Evolutionary conservation across 2,329 filamentous ascomycete genomes (phyloP).

Genomic region (Aspergillus texensis): DNA sequence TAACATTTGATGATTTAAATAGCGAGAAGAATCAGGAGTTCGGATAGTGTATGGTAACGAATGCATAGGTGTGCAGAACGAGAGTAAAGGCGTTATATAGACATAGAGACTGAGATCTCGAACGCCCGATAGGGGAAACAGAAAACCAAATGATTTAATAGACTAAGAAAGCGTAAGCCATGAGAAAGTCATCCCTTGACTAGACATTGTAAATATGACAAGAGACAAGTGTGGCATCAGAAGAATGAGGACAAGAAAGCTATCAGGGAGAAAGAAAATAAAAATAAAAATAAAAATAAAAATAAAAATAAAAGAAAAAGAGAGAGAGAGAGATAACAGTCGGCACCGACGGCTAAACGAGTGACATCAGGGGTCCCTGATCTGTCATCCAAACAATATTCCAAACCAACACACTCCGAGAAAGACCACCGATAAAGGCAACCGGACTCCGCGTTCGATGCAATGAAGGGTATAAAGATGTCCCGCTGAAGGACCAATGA

Average conservation of each 20-base stretch:
- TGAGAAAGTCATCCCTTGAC: not conserved
- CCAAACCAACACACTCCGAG: slow-evolving; percentile 17
- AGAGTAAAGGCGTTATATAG: not conserved
- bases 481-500: slow-evolving; percentile 17
- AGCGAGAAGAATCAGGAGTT: not conserved
- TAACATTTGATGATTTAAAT: not conserved
- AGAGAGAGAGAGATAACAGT: not conserved
- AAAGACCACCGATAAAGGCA: slow-evolving; percentile 17
- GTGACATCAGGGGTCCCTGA: slow-evolving; percentile 8
- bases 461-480: slow-evolving; percentile 23
- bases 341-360: slow-evolving; percentile 3
- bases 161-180: not conserved
- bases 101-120: not conserved
- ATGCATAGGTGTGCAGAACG: not conserved
- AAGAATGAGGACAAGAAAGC: not conserved
- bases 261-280: too few species aligned
- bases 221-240: not conserved
- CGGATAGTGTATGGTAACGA: not conserved
- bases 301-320: not conserved
- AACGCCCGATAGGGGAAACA: not conserved
- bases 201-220: not conserved
- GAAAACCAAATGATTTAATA: not conserved
- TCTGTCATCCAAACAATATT: slow-evolving; percentile 6
- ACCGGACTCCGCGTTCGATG: slow-evolving; percentile 31
- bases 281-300: not conserved